Conservation (phyloP, 306 rosid genomes). For the Rosa multiflora region DNA sequence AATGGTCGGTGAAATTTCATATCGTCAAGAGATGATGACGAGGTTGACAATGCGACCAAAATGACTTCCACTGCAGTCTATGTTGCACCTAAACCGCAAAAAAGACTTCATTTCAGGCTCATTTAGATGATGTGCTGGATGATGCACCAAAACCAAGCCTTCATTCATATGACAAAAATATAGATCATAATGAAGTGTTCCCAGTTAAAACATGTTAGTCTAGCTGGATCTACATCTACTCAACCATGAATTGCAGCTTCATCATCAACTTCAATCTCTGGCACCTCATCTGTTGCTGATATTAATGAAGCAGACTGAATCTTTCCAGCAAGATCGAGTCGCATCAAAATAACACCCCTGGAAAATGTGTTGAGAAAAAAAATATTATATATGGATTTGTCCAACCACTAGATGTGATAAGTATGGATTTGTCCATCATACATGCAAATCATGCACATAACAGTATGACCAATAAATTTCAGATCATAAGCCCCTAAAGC, state of each 20-base stretch:
- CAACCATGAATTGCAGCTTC: slow-evolving; percentile 41
- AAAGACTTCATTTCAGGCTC: not conserved
- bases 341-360: slow-evolving; percentile 97
- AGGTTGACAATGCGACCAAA: not conserved
- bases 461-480: not conserved
- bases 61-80: not conserved
- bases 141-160: not conserved
- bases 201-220: not conserved
- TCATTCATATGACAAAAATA: no score
- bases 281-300: slow-evolving; percentile 57
- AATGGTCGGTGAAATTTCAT: not conserved
- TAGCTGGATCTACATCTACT: not conserved
- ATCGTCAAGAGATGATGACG: not conserved
- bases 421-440: not conserved
- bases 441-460: not conserved
- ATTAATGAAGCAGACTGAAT: slow-evolving; percentile 91
- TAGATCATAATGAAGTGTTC: not conserved
- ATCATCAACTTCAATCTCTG: slow-evolving; percentile 56
- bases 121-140: not conserved
- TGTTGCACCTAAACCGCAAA: not conserved
- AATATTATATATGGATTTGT: not conserved
- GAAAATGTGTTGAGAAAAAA: not conserved
- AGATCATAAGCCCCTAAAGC: slow-evolving; percentile 8
- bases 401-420: slow-evolving; percentile 2
- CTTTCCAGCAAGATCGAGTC: slow-evolving; percentile 88